phyloP scores from a whole-genome alignment of 768 basidiomycete genomes.

The Collybia nuda region DNA sequence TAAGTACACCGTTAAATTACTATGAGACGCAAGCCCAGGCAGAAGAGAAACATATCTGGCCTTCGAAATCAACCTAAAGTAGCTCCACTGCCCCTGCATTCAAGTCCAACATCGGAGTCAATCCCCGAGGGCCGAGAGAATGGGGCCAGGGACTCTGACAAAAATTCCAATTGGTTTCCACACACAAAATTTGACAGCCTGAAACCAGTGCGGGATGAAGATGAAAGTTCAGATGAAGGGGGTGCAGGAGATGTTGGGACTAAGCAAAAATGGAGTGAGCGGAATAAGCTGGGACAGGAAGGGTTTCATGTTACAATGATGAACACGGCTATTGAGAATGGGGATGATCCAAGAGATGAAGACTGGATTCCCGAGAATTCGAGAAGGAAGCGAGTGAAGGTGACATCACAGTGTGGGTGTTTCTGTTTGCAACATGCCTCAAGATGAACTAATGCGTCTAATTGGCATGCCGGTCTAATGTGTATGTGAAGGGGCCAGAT shows the following conservation, averaged over 20 bases:
- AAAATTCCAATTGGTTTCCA: neutral
- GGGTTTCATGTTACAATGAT: neutral
- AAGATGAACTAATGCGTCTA: neutral
- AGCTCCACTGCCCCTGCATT: neutral
- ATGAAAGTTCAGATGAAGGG: neutral
- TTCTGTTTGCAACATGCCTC: neutral
- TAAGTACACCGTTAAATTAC: neutral
- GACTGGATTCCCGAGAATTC: slow-evolving; percentile 3
- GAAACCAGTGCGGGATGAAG: neutral
- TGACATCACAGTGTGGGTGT: neutral
- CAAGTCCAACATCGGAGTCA: neutral
- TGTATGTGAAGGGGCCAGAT: too few relatives aligned
- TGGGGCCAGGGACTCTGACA: neutral
- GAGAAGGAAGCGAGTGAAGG: neutral
- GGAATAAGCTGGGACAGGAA: neutral
- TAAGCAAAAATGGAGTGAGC: neutral
- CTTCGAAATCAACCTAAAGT: neutral
- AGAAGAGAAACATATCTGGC: slow-evolving; percentile 1
- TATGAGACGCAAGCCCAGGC: neutral
- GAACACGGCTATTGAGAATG: slow-evolving; percentile 1
- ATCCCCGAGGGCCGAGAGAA: neutral
- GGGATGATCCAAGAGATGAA: slow-evolving; percentile 8
- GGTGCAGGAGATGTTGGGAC: neutral
- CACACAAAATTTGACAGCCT: neutral
- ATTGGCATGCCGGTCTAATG: too few relatives aligned